Percentiles rank a stretch among this genome's conserved stretches.
These are phyloP conservation scores for Coniella vitis DNA, from an alignment of 2,329 filamentous ascomycete genomes.

Conservation along the genomic window DNA sequence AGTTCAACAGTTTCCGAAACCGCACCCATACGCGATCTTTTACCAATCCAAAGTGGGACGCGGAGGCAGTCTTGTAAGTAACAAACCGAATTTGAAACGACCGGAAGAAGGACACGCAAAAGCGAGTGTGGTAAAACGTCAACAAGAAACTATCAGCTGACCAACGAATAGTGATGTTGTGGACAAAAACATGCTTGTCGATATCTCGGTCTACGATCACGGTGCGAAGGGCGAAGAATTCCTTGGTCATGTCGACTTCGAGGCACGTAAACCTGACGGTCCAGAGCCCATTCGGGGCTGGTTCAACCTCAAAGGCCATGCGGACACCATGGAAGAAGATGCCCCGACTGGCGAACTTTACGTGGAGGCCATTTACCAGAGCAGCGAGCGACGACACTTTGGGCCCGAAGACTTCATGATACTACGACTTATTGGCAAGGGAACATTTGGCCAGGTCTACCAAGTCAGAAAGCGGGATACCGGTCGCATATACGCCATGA, in stretches of 20 bases:
- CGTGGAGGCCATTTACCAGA: conserved; percentile 78
- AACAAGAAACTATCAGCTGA: neutral
- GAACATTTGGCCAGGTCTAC: conserved; percentile 97
- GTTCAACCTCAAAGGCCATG: conserved; percentile 73
- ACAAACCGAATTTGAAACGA: no score
- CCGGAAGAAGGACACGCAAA: neutral
- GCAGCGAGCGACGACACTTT: conserved; percentile 82
- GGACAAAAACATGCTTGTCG: conserved; percentile 81
- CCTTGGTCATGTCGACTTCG: conserved; percentile 80
- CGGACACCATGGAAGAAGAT: conserved; percentile 63
- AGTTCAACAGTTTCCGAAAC: conserved; percentile 54
- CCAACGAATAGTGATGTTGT: conserved; percentile 69
- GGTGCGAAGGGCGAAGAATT: conserved; percentile 77
- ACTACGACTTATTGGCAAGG: conserved; percentile 92
- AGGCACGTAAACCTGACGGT: conserved; percentile 57
- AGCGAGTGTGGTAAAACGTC: neutral
- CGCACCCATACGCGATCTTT: conserved; percentile 52
- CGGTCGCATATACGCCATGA: conserved; percentile 96
- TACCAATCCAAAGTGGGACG: conserved; percentile 90
- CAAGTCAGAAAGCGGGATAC: conserved; percentile 98
- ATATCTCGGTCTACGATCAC: conserved; percentile 89
- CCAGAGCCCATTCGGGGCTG: conserved; percentile 73
- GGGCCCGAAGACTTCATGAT: conserved; percentile 96
- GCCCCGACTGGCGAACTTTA: conserved; percentile 81
- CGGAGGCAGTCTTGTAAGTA: conserved; percentile 88